A percentile compares a stretch with the other conserved stretches of the same genome.
These are phyloP conservation scores for Brassica napus DNA, from an alignment of 345 rosid genomes.

Conservation along the genomic window Da-Ae NC_063439.1:4524001-4524500, in stretches of 20 bases:
- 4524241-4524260: constrained; percentile 47
- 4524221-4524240: constrained; percentile 55
- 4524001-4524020: no score
- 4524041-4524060: no score
- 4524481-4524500: constrained; percentile 28
- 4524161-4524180: neutral
- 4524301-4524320: constrained; percentile 38
- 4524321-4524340: constrained; percentile 50
- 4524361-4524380: constrained; percentile 95
- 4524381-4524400: constrained; percentile 61
- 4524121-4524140: no score
- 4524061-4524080: no score
- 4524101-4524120: no score
- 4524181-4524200: constrained; percentile 46
- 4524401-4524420: neutral
- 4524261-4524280: constrained; percentile 41
- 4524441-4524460: neutral
- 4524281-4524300: constrained; percentile 45
- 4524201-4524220: constrained; percentile 55
- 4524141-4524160: no score
- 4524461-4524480: neutral
- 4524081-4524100: no score
- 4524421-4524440: neutral
- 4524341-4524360: constrained; percentile 86
- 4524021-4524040: no score